Evolutionary conservation across 352 stramenopile species (phyloP).

Genomic region (Blastocystis sp.): DNA sequence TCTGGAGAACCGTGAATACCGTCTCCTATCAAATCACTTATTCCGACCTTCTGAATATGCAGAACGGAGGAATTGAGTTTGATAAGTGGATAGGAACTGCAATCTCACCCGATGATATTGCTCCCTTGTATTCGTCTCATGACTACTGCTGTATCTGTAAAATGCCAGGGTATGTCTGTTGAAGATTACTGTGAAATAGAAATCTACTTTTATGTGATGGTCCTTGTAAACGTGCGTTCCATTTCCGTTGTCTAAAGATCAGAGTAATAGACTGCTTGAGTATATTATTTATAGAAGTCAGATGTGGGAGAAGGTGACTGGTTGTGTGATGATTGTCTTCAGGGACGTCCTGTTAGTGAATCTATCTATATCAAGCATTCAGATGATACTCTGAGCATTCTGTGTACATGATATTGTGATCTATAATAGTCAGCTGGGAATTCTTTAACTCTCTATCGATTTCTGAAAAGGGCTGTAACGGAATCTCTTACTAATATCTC

Average conservation of each 20-base stretch:
- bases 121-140: neutral
- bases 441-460: conserved; percentile 9
- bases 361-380: conserved; percentile 36
- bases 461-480: neutral
- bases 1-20: neutral
- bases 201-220: conserved; percentile 63
- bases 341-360: neutral
- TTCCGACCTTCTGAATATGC: neutral
- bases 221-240: conserved; percentile 40
- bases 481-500: neutral
- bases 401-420: neutral
- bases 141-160: conserved; percentile 57
- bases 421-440: neutral
- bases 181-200: neutral
- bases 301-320: conserved; percentile 54
- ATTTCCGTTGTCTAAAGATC: conserved; percentile 58
- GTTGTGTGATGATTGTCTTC: conserved; percentile 57
- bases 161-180: conserved; percentile 9
- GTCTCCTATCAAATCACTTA: neutral
- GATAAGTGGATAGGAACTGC: conserved; percentile 9
- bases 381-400: neutral
- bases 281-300: neutral
- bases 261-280: neutral
- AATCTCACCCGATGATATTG: neutral
- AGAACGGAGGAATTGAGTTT: neutral